Conservation (phyloP, 805 yeast species). For the Candida manassasensis region DNA sequence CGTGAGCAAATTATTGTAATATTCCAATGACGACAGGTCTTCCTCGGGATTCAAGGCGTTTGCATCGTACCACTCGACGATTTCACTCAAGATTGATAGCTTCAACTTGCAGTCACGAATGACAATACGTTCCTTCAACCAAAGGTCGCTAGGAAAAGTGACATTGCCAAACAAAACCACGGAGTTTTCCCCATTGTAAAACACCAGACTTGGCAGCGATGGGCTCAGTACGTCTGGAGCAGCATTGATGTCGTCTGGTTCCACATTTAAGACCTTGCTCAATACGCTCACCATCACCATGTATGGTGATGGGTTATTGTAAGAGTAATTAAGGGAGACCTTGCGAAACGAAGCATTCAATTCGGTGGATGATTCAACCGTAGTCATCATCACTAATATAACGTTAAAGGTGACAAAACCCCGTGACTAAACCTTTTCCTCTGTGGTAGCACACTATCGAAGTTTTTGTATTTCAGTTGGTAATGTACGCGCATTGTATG, state of each 20-base stretch:
- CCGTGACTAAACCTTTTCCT: background rate
- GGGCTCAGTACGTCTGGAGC: background rate
- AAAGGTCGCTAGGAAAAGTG: constrained; percentile 31
- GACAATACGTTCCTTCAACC: constrained; percentile 29
- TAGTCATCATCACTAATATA: background rate
- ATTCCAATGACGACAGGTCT: constrained; percentile 24
- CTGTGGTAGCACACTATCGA: background rate
- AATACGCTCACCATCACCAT: constrained; percentile 1
- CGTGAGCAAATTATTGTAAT: constrained; percentile 26
- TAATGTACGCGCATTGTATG: background rate
- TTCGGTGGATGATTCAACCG: too few relatives aligned
- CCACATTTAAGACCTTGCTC: background rate
- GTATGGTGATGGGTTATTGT: too few relatives aligned
- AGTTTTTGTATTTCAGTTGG: background rate
- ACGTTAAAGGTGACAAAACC: background rate
- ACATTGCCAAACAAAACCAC: constrained; percentile 30
- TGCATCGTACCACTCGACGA: constrained; percentile 25
- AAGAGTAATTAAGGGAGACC: background rate
- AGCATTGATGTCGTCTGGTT: background rate
- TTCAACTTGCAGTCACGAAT: constrained; percentile 30
- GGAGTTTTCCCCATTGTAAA: background rate
- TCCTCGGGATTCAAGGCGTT: constrained; percentile 11
- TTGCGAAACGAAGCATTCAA: too few relatives aligned
- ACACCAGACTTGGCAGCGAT: background rate
- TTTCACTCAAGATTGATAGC: constrained; percentile 26